phyloP scores from a whole-genome alignment of 1,139 yeast genomes.

The Meyerozyma guilliermondii region DNA sequence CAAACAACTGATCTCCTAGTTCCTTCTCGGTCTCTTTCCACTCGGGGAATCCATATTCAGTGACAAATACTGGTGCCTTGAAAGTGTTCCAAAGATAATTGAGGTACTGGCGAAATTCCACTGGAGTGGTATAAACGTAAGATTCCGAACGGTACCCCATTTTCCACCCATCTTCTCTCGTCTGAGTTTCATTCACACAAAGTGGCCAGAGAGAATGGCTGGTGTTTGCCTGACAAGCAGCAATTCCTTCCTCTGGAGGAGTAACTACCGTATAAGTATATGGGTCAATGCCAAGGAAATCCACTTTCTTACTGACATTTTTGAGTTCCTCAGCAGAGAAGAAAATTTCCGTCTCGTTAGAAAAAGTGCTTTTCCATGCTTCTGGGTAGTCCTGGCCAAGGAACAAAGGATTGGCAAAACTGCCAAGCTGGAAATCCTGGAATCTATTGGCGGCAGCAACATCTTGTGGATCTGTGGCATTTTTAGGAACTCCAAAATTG shows the following conservation, averaged over 20 bases:
- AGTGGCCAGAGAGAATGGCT: conserved; percentile 15
- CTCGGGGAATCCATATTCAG: conserved; percentile 32
- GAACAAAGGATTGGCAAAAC: conserved; percentile 26
- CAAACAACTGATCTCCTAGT: conserved; percentile 21
- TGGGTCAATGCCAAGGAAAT: conserved; percentile 32
- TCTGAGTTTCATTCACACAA: conserved; percentile 14
- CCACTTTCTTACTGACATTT: conserved; percentile 18
- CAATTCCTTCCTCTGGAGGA: conserved; percentile 17
- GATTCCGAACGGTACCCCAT: conserved; percentile 23
- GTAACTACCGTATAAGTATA: conserved; percentile 24
- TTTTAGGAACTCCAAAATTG: conserved; percentile 16
- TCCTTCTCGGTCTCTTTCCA: conserved; percentile 24
- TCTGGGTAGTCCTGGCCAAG: conserved; percentile 28
- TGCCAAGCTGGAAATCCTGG: conserved; percentile 21
- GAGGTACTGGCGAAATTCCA: conserved; percentile 14
- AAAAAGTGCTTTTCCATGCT: conserved; percentile 17
- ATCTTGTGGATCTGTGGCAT: conserved; percentile 13
- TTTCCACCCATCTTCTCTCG: conserved; percentile 21
- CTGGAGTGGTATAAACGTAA: conserved; percentile 19
- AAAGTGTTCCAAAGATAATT: conserved; percentile 17
- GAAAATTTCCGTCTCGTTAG: conserved; percentile 9
- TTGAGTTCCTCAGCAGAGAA: conserved; percentile 22
- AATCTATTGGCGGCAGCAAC: conserved; percentile 22
- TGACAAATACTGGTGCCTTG: conserved; percentile 17
- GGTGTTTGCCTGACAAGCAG: conserved; percentile 13